These are phyloP conservation scores for Fusarium concolor DNA, from an alignment of 2,329 filamentous ascomycete genomes.

Conservation along the genomic window DNA sequence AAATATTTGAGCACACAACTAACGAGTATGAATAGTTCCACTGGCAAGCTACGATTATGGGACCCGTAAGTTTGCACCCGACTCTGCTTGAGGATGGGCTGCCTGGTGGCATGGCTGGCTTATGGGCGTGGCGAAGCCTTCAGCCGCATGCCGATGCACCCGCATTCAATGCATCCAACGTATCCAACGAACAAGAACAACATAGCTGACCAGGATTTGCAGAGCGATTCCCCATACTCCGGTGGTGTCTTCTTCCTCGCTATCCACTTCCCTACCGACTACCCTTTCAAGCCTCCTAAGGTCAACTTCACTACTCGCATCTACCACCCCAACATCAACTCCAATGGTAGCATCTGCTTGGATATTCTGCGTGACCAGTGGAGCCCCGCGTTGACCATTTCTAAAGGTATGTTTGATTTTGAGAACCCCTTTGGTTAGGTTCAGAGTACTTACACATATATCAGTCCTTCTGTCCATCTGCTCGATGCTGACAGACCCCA, in stretches of 20 bases:
- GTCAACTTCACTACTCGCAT: constrained; percentile 99
- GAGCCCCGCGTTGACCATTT: constrained; percentile 98
- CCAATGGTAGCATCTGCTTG: constrained; percentile 98
- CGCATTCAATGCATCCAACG: constrained; percentile 17
- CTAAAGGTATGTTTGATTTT: constrained; percentile 78
- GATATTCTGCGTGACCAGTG: constrained; percentile 99
- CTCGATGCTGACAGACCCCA: constrained; percentile 99
- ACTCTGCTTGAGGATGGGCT: constrained; percentile 1
- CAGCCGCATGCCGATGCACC: constrained; percentile 25
- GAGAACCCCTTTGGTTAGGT: constrained; percentile 11
- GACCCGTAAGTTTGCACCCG: constrained; percentile 76
- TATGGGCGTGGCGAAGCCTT: constrained; percentile 32
- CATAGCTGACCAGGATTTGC: constrained; percentile 48
- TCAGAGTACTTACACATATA: constrained; percentile 3
- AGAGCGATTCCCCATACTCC: constrained; percentile 97
- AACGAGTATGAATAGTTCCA: constrained; percentile 77
- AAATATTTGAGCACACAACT: constrained; percentile 31
- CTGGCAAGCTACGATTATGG: constrained; percentile 99
- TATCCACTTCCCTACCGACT: constrained; percentile 99
- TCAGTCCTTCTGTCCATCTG: constrained; percentile 97
- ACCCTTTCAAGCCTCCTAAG: constrained; percentile 99
- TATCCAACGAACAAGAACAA: constrained; percentile 6
- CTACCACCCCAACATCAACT: constrained; percentile 99
- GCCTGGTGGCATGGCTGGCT: constrained; percentile 17
- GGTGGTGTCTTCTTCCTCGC: constrained; percentile 99